A percentile compares a stretch with the other conserved stretches of the same genome.
Evolutionary conservation across 208 protist species (phyloP).

Genomic region (Herpetomonas samuelpessoai): DNA sequence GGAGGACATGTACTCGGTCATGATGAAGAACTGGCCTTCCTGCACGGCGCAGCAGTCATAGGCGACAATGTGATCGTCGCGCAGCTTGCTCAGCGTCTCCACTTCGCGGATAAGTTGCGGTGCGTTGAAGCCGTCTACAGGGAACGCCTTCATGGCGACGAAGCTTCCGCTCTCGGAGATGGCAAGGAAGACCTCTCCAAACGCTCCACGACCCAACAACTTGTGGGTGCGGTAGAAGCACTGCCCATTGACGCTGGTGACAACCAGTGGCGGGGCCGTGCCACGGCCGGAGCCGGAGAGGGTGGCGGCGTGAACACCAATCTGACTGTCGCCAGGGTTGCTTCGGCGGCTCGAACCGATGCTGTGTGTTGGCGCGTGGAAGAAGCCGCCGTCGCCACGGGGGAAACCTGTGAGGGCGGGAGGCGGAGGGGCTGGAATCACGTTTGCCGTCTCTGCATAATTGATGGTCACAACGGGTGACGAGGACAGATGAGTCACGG

Average conservation of each 20-base stretch:
- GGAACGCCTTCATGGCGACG: conserved; percentile 69
- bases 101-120: conserved; percentile 57
- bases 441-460: background rate
- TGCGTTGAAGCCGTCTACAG: conserved; percentile 21
- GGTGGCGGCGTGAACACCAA: conserved; percentile 2
- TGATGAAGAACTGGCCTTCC: conserved; percentile 62
- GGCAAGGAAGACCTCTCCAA: conserved; percentile 64
- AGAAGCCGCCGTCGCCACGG: background rate
- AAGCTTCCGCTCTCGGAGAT: conserved; percentile 61
- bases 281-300: conserved; percentile 11
- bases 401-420: background rate
- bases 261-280: conserved; percentile 17
- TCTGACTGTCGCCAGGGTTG: background rate
- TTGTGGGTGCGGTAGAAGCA: conserved; percentile 42
- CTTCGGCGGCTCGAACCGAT: background rate
- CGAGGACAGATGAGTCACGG: too few relatives aligned
- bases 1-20: conserved; percentile 82
- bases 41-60: conserved; percentile 85
- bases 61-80: conserved; percentile 94
- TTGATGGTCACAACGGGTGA: background rate
- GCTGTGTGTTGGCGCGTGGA: background rate
- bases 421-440: too few relatives aligned
- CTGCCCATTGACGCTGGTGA: conserved; percentile 41
- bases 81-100: conserved; percentile 58
- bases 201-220: conserved; percentile 47